phyloP scores from a whole-genome alignment of 169 alveolate species.

The Eimeria zaria region DNA sequence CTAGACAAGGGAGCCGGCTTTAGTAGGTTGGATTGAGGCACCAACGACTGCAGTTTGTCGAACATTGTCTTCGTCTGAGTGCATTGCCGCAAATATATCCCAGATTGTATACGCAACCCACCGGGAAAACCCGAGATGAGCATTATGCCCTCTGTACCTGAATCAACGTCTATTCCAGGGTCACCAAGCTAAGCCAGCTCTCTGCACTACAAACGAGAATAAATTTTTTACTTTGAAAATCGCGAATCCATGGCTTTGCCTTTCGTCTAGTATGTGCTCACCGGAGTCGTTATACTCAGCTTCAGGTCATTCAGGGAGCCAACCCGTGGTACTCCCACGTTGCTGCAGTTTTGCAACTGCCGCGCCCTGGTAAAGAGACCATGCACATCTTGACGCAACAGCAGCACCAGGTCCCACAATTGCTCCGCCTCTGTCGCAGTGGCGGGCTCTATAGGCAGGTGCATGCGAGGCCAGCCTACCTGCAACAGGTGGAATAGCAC shows the following conservation, averaged over 20 bases:
- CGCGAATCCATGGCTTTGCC: neutral
- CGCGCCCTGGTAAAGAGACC: conserved; percentile 47
- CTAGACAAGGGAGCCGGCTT: conserved; percentile 12
- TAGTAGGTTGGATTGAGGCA: neutral
- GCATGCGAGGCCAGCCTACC: conserved; percentile 79
- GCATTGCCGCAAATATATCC: neutral
- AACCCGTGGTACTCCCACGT: conserved; percentile 10
- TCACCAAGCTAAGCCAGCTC: neutral
- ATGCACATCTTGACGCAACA: conserved; percentile 59
- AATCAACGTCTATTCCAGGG: neutral
- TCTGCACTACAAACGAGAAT: neutral
- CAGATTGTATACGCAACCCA: neutral
- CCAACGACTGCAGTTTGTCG: neutral
- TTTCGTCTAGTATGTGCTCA: neutral
- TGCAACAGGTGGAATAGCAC: neutral
- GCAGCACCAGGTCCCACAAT: conserved; percentile 45
- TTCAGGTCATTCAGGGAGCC: conserved; percentile 71
- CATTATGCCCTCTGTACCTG: neutral
- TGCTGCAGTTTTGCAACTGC: conserved; percentile 4
- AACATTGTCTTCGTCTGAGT: conserved; percentile 30
- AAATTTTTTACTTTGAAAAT: neutral
- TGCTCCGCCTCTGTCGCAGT: conserved; percentile 47
- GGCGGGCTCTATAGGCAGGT: conserved; percentile 5
- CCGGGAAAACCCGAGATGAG: neutral
- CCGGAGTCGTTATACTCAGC: conserved; percentile 63